phyloP scores from a whole-genome alignment of 2,329 filamentous ascomycete genomes.

The Cryoendolithus antarcticus region DNA sequence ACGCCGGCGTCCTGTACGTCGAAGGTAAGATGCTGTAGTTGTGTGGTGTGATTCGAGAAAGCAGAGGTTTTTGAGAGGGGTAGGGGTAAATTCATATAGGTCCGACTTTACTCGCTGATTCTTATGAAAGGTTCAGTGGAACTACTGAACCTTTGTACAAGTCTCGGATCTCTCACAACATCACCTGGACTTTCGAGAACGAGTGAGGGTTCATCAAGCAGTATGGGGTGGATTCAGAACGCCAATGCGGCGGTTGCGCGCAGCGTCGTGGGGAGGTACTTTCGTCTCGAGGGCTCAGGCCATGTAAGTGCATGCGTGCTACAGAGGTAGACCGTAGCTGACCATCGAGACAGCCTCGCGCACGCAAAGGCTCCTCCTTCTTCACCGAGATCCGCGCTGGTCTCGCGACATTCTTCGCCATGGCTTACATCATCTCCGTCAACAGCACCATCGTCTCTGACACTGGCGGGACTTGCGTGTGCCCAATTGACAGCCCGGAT shows the following conservation, averaged over 20 bases:
- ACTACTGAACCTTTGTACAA: too few relatives aligned
- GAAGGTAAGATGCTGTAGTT: too few relatives aligned
- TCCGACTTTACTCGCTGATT: too few relatives aligned
- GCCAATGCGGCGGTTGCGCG: conserved; percentile 42
- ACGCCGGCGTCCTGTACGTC: too few relatives aligned
- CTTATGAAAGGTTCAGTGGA: too few relatives aligned
- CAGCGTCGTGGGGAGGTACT: conserved; percentile 57
- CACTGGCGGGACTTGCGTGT: conserved; percentile 65
- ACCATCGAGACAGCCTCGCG: conserved; percentile 40
- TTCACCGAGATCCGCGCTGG: conserved; percentile 76
- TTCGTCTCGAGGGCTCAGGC: conserved; percentile 69
- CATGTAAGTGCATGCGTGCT: conserved; percentile 42
- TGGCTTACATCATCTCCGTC: conserved; percentile 67
- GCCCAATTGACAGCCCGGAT: conserved; percentile 39
- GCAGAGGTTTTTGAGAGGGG: too few relatives aligned
- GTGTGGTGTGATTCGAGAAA: too few relatives aligned
- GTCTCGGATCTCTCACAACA: too few relatives aligned
- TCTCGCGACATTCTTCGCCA: conserved; percentile 54
- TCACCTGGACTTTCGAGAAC: too few relatives aligned
- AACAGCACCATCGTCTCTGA: conserved; percentile 57
- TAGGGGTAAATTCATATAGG: too few relatives aligned
- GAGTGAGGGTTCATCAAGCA: too few relatives aligned
- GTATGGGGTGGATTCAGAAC: conserved; percentile 13
- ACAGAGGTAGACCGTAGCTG: conserved; percentile 5
- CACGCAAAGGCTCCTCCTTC: conserved; percentile 65